phyloP scores from a whole-genome alignment of 208 protist species.

The Leishmania arabica region DNA sequence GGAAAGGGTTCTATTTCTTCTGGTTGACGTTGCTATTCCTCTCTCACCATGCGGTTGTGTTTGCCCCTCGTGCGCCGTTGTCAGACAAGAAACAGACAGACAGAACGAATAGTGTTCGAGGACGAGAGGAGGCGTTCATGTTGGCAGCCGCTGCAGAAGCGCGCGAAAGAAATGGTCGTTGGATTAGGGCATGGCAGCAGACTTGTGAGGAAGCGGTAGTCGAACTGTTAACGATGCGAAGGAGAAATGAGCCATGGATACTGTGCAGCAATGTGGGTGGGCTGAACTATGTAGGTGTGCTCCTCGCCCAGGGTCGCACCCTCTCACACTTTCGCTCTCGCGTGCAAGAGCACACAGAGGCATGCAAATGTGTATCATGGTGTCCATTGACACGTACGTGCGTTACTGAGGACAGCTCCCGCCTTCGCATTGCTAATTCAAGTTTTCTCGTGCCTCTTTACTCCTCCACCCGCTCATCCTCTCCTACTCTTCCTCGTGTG shows the following conservation, averaged over 20 bases:
- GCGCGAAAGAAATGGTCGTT: neutral
- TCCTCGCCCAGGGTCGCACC: neutral
- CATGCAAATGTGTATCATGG: neutral
- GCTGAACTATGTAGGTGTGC: neutral
- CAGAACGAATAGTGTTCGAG: neutral
- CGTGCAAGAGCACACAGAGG: neutral
- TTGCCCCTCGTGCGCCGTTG: neutral
- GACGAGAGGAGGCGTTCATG: neutral
- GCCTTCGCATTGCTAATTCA: neutral
- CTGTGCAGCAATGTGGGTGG: neutral
- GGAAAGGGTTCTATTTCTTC: neutral
- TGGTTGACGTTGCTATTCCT: neutral
- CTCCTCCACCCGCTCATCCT: neutral
- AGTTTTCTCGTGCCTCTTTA: neutral
- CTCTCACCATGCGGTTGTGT: neutral
- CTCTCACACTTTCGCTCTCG: neutral
- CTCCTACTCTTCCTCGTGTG: neutral
- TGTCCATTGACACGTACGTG: neutral
- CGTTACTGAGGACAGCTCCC: neutral
- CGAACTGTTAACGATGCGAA: neutral
- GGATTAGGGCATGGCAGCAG: neutral
- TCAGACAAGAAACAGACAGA: neutral
- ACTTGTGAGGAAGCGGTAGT: neutral
- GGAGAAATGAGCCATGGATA: neutral
- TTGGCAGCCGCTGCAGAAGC: neutral